Base-by-base conservation (phyloP, 352 stramenopile species). In the Phytophthora parvispora region DNA sequence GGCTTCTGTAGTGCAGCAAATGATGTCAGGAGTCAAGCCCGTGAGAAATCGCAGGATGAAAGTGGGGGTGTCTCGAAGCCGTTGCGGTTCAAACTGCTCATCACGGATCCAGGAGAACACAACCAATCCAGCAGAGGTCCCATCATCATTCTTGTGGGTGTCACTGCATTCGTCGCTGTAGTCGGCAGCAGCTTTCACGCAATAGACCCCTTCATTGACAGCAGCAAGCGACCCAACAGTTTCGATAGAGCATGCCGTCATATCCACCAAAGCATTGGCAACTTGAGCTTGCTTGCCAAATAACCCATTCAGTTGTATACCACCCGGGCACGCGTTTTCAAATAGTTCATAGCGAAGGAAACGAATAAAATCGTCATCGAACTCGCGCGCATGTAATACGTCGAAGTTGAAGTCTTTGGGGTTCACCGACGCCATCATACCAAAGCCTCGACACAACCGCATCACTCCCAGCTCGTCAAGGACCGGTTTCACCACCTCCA, bases 401-500 rank as follows among this genome's bases (percentile, higher is more conserved):
- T 79, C 69, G 24, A 76, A 75, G 54, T 86, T 59, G 16, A 91
- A 91, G 22, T 92, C 84, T 50, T 77, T 80, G 2, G 58, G 42
- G n/a, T 80, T 85, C 31, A 89, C 74, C 1, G 50, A 72, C 3
- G 76, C 62, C 50, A 92, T 67, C 72, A 86, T 76, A 3, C 79
- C 78, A 6, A 96, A 77, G 40, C 64, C 75, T 28, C 71, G 75
- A 58, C 86, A 84, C 53, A 96, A 60, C 2, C 89, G 86, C 64
- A 93, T 65, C 25, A 94, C 75, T 43, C 95, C 89, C 24, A 86
- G 43, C 55, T 96, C 87, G 29, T 91, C 61, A 13, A 94, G 61
- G n/a, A 93, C 75, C 0, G 89, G 81, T 54, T 96, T 94, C 18
- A 92, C 69, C 9, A 93, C 78, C 8, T 92, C 84, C 31, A 83